These are phyloP conservation scores for Prunus yedoensis DNA, from an alignment of 331 rosid species.

Conservation along the genomic window DNA sequence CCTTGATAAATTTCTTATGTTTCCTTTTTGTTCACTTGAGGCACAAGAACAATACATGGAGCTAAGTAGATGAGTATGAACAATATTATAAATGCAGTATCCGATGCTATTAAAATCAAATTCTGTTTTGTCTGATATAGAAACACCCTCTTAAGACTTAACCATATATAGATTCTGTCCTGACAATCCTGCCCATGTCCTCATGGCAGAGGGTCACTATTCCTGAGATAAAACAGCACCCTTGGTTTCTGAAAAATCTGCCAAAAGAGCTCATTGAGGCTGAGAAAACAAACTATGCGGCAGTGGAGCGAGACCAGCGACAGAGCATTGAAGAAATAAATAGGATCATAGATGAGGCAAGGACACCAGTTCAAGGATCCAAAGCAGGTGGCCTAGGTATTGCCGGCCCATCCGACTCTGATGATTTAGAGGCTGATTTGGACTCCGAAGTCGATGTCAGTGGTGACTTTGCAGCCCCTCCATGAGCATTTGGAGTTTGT, in stretches of 20 bases:
- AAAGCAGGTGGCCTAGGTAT: slow-evolving; percentile 39
- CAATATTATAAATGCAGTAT: too few species aligned
- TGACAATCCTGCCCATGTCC: slow-evolving; percentile 8
- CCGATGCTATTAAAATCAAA: not conserved
- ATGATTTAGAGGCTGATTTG: slow-evolving; percentile 40
- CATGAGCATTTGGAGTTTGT: slow-evolving; percentile 24
- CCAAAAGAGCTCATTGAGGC: slow-evolving; percentile 57
- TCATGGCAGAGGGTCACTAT: slow-evolving; percentile 63
- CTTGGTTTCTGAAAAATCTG: slow-evolving; percentile 80
- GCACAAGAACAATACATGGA: not conserved
- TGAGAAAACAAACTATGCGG: slow-evolving; percentile 39
- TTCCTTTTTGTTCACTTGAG: slow-evolving; percentile 2
- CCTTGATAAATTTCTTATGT: not conserved
- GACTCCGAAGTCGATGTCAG: slow-evolving; percentile 52
- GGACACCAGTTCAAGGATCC: slow-evolving; percentile 45
- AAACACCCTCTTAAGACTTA: not conserved
- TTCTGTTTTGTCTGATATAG: not conserved
- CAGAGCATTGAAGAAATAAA: slow-evolving; percentile 73
- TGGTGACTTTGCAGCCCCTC: slow-evolving; percentile 28
- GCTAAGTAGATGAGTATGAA: not conserved
- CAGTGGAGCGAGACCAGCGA: slow-evolving; percentile 32
- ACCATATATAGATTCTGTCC: not conserved
- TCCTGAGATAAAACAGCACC: slow-evolving; percentile 74
- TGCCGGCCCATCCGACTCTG: slow-evolving; percentile 38
- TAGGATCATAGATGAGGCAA: slow-evolving; percentile 66